These are phyloP conservation scores for Magnaporthiopsis rhizophila DNA, from an alignment of 2,329 filamentous ascomycete genomes.

Conservation along the genomic window DNA sequence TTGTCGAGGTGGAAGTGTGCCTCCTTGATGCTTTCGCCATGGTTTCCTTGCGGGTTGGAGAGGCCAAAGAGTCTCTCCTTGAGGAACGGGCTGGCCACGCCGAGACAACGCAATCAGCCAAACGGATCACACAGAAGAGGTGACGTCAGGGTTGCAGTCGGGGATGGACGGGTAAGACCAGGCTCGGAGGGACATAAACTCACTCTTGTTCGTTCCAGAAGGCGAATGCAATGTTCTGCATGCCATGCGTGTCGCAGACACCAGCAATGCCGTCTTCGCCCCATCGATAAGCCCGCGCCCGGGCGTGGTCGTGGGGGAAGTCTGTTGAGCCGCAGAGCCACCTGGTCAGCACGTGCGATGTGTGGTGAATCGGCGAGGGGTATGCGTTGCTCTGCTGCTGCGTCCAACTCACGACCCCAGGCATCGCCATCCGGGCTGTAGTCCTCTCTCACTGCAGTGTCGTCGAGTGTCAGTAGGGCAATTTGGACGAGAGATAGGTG, in stretches of 20 bases:
- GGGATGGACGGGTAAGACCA: too few relatives aligned
- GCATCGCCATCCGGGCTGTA: constrained; percentile 86
- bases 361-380: neutral
- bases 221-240: constrained; percentile 87
- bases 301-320: constrained; percentile 87
- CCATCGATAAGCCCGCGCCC: constrained; percentile 86
- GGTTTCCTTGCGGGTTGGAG: constrained; percentile 93
- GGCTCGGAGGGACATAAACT: constrained; percentile 12
- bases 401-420: constrained; percentile 73
- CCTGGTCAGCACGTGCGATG: constrained; percentile 19
- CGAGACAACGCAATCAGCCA: constrained; percentile 13
- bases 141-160: neutral
- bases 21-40: constrained; percentile 95
- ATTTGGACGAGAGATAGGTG: neutral
- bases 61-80: constrained; percentile 94
- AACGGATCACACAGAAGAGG: neutral
- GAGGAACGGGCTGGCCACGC: constrained; percentile 62
- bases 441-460: constrained; percentile 70
- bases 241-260: constrained; percentile 81
- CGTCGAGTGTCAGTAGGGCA: constrained; percentile 10
- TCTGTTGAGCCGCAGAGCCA: constrained; percentile 40
- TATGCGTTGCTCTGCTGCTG: constrained; percentile 6
- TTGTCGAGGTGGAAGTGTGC: constrained; percentile 96
- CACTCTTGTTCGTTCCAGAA: constrained; percentile 99
- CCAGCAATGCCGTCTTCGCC: constrained; percentile 96